Evolutionary conservation across 164 flowering plant genomes (phyloP), one percentile per base, ranked within the genome.

Genomic region (Vitis rotundifolia): DNA sequence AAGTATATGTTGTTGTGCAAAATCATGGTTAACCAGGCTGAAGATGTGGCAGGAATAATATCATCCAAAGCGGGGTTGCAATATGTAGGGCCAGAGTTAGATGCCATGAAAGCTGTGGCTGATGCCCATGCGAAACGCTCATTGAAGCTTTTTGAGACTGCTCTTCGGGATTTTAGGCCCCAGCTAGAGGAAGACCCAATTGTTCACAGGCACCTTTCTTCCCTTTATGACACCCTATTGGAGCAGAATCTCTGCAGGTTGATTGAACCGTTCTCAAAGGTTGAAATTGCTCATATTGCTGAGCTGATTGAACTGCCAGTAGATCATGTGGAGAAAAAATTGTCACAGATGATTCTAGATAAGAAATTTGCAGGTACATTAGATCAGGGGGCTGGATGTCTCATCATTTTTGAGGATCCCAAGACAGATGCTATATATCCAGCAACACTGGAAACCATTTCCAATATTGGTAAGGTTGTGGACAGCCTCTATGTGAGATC

Each of bases 91-190:
- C 86, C 84, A 2, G 91, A 88, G 54, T 56, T 88, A 69, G 92
- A 88, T 79, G 92, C 89, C 9, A 88, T 88, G 92, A 88, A 88
- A 78, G 87, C 92, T 31, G 87, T 86, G 37, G 89, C 89, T 13
- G 92, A 85, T 78, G 91, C 89, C 49, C 76, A 87, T 69, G 73
- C 88, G 1, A 86, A 88, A 68, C 77, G 88, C 14, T 88, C 91
- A 2, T 59, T 86, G 58, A 88, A 83, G 78, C 65, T 75, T 5
- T 88, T 88, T 68, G 91, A 88, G 74, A 83, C 76, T 56, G 88
- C 89, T 2, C 79, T 88, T 8, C 75, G 79, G 1, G 79, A 86
- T 64, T 88, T 72, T 74, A 83, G 73, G 77, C 86, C 84, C 8
- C 92, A 88, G 71, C 71, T 86, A 29, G 92, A 86, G 81, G 88